Evolutionary conservation across 179 eudicot genomes (phyloP).

Genomic region (Actinidia chinensis): DNA sequence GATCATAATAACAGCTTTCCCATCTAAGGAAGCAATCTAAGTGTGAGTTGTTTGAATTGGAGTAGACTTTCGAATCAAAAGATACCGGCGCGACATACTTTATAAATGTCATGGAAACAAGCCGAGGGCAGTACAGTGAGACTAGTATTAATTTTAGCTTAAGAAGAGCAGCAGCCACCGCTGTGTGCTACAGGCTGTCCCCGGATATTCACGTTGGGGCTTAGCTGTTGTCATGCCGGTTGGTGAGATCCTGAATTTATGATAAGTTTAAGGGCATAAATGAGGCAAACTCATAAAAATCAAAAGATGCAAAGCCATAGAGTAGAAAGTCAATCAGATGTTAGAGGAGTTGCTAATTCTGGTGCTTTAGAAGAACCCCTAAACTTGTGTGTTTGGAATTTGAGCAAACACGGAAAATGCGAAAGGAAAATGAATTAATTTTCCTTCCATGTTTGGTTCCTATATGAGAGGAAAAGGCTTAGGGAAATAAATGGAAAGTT

Average conservation of each 20-base stretch:
- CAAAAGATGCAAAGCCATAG: background rate
- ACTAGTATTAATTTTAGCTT: background rate
- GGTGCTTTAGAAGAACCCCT: too few species aligned
- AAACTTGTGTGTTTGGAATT: too few species aligned
- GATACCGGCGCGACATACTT: background rate
- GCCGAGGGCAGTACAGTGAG: background rate
- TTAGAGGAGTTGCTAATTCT: background rate
- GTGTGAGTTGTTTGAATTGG: background rate
- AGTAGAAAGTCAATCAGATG: background rate
- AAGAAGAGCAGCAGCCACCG: slow-evolving; percentile 59
- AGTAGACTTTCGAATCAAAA: background rate
- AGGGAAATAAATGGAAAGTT: too few species aligned
- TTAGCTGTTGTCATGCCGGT: slow-evolving; percentile 35
- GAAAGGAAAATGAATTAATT: too few species aligned
- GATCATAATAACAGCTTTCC: too few species aligned
- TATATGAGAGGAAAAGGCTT: too few species aligned
- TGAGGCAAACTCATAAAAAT: background rate
- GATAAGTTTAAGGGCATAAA: background rate
- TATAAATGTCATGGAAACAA: slow-evolving; percentile 12
- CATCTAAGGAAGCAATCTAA: too few species aligned
- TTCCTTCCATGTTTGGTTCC: too few species aligned
- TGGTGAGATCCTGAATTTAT: slow-evolving; percentile 55
- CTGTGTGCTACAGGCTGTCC: slow-evolving; percentile 56
- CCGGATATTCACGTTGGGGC: slow-evolving; percentile 52
- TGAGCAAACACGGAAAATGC: too few species aligned